Evolutionary conservation across 2,329 filamentous ascomycete species (phyloP), one percentile per base, ranked within the genome.

Genomic region (Colletotrichum simmondsii): DNA sequence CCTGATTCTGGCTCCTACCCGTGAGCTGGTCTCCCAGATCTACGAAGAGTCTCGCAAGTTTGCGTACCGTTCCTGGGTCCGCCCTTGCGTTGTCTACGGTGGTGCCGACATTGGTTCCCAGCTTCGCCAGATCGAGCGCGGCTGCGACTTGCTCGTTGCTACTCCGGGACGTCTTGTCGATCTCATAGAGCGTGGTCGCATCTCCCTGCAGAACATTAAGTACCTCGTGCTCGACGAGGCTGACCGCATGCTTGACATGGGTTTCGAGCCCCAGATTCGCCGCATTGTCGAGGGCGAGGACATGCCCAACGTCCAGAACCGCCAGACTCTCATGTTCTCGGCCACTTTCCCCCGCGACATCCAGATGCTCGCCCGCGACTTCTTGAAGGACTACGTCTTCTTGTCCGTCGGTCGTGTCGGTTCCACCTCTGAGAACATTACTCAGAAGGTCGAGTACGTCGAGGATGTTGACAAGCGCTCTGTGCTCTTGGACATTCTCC

Each of bases 231-330:
- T 99, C 68, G 97, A 99, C 79, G 97, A 99, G 91, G 97, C 97
- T 84, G 97, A 99, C 88, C 97, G 97, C 84, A 99, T 99, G 97
- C 90, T 99, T 90, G 97, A 99, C 90, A 99, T 99, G 97, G 97
- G 97, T 97, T 99, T 99, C 90, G 97, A 99, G 89, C 97, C 97
- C 80, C 97, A 99, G 87, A 99, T 99, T 82, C 95, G 97, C 81
- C 94, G 96, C 80, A 98, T 99, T 80, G 97, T 99, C 58, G 96
- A 98, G 86, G 95, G 95, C 74, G 97, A 98, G 87, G 97, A 99
- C 80, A 99, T 99, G 97, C 97, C 97, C 71, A 84, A 85, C 65
- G 94, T 96, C 74, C 87, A 92, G 77, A 87, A 90, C 79, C 95
- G 97, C 81, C 97, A 99, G 87, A 99, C 97, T 68, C 96, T 99